Conservation (phyloP, 2,329 filamentous ascomycete genomes). For the Sclerotinia sclerotiorum region DNA sequence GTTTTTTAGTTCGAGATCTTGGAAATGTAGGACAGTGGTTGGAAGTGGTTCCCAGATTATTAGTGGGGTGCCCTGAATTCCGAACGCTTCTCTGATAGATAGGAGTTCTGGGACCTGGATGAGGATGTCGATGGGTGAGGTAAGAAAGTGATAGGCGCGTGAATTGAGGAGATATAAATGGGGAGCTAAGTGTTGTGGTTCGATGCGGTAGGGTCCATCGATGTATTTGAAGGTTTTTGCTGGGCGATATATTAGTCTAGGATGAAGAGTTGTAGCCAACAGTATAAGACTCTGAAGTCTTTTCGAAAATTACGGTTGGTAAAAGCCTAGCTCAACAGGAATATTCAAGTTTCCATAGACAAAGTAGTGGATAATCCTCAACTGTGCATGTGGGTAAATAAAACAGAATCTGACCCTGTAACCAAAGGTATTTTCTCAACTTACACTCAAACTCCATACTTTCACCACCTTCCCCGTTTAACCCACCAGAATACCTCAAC, state of each 20-base stretch:
- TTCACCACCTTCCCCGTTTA: neutral
- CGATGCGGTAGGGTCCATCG: neutral
- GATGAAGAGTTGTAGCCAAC: neutral
- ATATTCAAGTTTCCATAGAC: neutral
- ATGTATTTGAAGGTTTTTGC: slow-evolving; percentile 11
- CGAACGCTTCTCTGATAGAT: neutral
- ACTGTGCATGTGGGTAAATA: neutral
- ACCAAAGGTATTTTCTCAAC: neutral
- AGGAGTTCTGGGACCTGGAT: slow-evolving; percentile 13
- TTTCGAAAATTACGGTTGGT: neutral
- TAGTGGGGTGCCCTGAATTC: neutral
- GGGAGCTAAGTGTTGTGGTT: neutral
- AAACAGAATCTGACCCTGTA: neutral
- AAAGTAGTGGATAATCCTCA: neutral
- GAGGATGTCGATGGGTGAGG: neutral
- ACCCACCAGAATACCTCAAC: neutral
- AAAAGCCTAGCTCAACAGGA: neutral
- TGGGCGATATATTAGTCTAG: neutral
- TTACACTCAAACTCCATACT: neutral
- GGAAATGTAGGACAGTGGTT: neutral
- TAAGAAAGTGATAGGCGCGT: slow-evolving; percentile 3
- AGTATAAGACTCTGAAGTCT: too few relatives aligned
- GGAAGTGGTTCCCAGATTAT: slow-evolving; percentile 13
- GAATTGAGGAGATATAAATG: neutral
- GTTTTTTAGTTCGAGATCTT: neutral